These are phyloP conservation scores for Chlamydomonas schloesseri DNA, from an alignment of 139 green algal genomes.

Conservation along the genomic window DNA sequence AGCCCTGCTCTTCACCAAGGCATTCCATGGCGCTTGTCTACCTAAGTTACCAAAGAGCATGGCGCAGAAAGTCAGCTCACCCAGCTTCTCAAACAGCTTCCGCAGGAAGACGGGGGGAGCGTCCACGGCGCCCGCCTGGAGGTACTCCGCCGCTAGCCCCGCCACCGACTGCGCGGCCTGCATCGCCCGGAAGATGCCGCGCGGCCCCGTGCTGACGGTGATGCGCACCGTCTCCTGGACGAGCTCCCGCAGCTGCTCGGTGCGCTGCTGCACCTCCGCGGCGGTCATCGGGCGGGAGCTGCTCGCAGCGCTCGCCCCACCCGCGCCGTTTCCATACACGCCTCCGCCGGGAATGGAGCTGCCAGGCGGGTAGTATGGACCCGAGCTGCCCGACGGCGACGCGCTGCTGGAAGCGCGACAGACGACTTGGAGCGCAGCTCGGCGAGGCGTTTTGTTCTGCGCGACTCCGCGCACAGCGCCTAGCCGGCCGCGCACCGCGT, in stretches of 20 bases:
- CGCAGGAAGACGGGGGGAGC: conserved; percentile 69
- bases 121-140: conserved; percentile 29
- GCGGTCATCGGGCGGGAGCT: background rate
- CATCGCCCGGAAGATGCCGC: conserved; percentile 66
- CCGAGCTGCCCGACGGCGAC: no score
- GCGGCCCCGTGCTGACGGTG: conserved; percentile 62
- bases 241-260: conserved; percentile 62
- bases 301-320: background rate
- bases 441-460: no score
- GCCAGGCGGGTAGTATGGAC: no score
- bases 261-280: background rate
- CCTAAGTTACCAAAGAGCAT: no score
- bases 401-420: no score
- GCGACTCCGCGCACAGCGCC: no score
- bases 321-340: background rate
- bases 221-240: conserved; percentile 65
- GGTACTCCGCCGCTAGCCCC: conserved; percentile 1
- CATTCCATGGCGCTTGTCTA: no score
- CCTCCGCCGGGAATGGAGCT: no score
- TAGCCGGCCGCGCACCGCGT: no score
- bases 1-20: no score
- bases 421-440: no score
- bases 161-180: conserved; percentile 61
- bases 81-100: conserved; percentile 95
- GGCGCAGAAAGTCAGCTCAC: conserved; percentile 68